Percentiles rank a stretch among this genome's conserved stretches.
Evolutionary conservation across 2,329 filamentous ascomycete species (phyloP).

Genomic region (Colletotrichum horii): DNA sequence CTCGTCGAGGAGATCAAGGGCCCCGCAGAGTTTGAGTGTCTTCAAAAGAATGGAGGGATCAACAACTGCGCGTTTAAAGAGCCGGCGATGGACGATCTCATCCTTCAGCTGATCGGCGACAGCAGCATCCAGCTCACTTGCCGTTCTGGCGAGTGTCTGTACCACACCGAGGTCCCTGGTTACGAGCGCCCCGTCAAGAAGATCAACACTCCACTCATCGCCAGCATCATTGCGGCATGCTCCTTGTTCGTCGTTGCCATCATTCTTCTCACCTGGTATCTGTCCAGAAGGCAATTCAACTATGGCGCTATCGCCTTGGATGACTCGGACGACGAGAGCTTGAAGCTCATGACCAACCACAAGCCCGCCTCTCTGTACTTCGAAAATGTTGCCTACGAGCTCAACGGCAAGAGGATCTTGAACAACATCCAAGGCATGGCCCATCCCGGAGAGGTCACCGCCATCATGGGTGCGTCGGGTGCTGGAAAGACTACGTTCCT

Average conservation of each 20-base stretch:
- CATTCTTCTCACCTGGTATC: slow-evolving; percentile 84
- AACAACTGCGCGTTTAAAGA: slow-evolving; percentile 85
- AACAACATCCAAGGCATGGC: slow-evolving; percentile 81
- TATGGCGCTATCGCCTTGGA: slow-evolving; percentile 82
- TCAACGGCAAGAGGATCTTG: slow-evolving; percentile 90
- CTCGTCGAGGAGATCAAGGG: slow-evolving; percentile 82
- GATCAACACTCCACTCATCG: slow-evolving; percentile 97
- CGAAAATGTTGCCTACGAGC: slow-evolving; percentile 81
- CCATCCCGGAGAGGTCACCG: slow-evolving; percentile 93
- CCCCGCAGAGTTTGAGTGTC: slow-evolving; percentile 83
- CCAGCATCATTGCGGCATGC: slow-evolving; percentile 86
- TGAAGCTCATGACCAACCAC: slow-evolving; percentile 87
- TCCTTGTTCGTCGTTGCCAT: slow-evolving; percentile 88
- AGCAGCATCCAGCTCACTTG: slow-evolving; percentile 85
- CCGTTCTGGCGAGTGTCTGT: slow-evolving; percentile 87
- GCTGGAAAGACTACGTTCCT: slow-evolving; percentile 97
- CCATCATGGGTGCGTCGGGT: slow-evolving; percentile 97
- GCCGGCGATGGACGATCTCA: slow-evolving; percentile 90
- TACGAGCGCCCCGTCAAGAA: slow-evolving; percentile 88
- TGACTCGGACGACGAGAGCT: slow-evolving; percentile 86
- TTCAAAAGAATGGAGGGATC: slow-evolving; percentile 64
- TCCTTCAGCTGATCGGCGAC: slow-evolving; percentile 88
- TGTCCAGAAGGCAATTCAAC: slow-evolving; percentile 74
- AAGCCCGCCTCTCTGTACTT: slow-evolving; percentile 90
- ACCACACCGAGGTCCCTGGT: slow-evolving; percentile 90